Percentiles rank a stretch among this genome's conserved stretches.
Evolutionary conservation across 2,329 filamentous ascomycete genomes (phyloP).

Genomic region (Talaromyces sp.): DNA sequence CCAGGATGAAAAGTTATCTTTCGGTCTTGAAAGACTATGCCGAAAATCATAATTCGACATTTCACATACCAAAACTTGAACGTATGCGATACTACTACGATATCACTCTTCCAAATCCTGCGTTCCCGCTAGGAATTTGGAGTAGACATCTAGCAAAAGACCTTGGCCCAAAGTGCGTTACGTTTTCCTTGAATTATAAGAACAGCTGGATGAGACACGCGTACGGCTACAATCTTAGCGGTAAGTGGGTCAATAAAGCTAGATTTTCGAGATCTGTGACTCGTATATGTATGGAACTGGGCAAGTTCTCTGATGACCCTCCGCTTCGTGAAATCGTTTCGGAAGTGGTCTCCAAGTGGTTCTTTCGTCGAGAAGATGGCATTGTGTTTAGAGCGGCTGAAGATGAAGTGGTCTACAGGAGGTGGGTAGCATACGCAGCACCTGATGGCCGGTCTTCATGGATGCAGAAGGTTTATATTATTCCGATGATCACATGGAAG

Average conservation of each 20-base stretch:
- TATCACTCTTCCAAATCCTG: background rate
- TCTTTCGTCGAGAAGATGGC: constrained; percentile 34
- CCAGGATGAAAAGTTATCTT: background rate
- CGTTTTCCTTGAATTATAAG: background rate
- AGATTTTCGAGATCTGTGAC: constrained; percentile 34
- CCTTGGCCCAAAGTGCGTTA: background rate
- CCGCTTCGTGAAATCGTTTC: constrained; percentile 46
- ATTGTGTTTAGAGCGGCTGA: constrained; percentile 29
- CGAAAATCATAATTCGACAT: no score
- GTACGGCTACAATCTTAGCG: constrained; percentile 5
- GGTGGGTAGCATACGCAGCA: constrained; percentile 32
- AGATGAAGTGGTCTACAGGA: constrained; percentile 28
- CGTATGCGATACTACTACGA: background rate
- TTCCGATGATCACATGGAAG: constrained; percentile 41
- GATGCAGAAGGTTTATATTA: background rate
- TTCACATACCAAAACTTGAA: background rate
- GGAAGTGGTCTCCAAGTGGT: constrained; percentile 35
- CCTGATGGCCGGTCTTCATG: no score
- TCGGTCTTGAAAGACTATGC: background rate
- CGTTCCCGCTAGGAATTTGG: background rate
- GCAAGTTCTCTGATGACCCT: constrained; percentile 45
- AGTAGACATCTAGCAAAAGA: background rate
- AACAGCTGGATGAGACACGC: background rate
- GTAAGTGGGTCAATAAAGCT: constrained; percentile 34
- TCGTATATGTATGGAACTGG: constrained; percentile 46